A percentile compares a stretch with the other conserved stretches of the same genome.
Evolutionary conservation across 2,329 filamentous ascomycete species (phyloP).

Genomic region (Ophiostoma ulmi): DNA sequence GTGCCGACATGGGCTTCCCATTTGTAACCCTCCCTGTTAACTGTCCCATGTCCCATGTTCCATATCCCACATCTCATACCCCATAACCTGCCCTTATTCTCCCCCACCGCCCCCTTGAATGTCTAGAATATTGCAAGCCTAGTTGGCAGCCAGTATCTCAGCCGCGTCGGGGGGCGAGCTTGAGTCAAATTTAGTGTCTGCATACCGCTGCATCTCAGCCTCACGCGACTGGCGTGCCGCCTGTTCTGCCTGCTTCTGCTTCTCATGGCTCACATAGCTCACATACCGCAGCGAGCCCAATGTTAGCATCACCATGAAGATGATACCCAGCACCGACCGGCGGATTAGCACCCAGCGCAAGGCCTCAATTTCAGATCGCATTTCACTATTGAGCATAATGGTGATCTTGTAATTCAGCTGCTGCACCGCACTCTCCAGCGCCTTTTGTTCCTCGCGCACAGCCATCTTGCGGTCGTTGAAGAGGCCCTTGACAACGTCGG

Average conservation of each 20-base stretch:
- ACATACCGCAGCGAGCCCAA: slow-evolving; percentile 56
- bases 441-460: slow-evolving; percentile 80
- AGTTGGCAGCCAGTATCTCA: slow-evolving; percentile 55
- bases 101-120: too few relatives aligned
- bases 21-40: background rate
- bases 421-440: slow-evolving; percentile 80
- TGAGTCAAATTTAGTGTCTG: slow-evolving; percentile 41
- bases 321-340: slow-evolving; percentile 58
- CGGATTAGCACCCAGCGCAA: slow-evolving; percentile 78
- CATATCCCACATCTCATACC: background rate
- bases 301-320: slow-evolving; percentile 60
- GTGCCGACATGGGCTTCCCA: background rate
- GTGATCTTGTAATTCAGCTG: slow-evolving; percentile 96
- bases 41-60: background rate
- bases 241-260: slow-evolving; percentile 43
- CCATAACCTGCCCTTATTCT: background rate
- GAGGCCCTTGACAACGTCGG: slow-evolving; percentile 89
- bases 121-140: background rate
- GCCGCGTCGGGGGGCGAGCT: slow-evolving; percentile 49
- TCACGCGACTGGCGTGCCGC: slow-evolving; percentile 36
- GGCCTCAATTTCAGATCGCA: slow-evolving; percentile 85
- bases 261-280: slow-evolving; percentile 51
- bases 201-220: slow-evolving; percentile 41
- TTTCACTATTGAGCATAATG: slow-evolving; percentile 80
- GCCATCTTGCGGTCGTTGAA: slow-evolving; percentile 95